Conservation (phyloP, 2,329 filamentous ascomycete species). For the Hypomyces perniciosus region DNA sequence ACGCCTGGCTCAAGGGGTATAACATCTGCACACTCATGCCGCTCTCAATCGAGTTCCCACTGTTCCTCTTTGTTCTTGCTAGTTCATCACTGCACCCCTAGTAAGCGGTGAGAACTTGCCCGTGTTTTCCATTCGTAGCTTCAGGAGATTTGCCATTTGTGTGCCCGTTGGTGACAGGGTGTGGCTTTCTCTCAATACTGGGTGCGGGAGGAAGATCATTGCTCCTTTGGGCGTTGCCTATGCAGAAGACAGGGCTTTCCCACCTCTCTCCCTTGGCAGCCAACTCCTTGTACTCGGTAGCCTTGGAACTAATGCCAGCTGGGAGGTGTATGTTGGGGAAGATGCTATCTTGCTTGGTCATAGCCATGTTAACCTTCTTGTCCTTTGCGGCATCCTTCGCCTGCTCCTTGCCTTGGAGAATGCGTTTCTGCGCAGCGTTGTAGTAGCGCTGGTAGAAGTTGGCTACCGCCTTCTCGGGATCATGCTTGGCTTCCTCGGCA, state of each 20-base stretch:
- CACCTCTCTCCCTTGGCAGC: constrained; percentile 85
- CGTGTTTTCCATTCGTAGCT: constrained; percentile 10
- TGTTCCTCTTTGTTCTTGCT: constrained; percentile 1
- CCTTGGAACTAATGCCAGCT: constrained; percentile 80
- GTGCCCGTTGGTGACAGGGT: constrained; percentile 13
- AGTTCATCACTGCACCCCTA: constrained; percentile 15
- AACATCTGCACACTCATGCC: constrained; percentile 8
- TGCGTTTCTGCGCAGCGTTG: constrained; percentile 64
- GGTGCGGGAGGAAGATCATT: constrained; percentile 61
- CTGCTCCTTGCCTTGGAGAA: constrained; percentile 74
- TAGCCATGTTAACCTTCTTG: constrained; percentile 56
- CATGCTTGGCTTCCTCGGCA: constrained; percentile 45
- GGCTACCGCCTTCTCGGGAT: constrained; percentile 61
- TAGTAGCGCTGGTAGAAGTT: constrained; percentile 87
- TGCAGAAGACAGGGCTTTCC: constrained; percentile 90
- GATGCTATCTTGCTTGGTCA: constrained; percentile 72
- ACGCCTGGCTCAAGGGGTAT: constrained; percentile 15
- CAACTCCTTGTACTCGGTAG: constrained; percentile 86
- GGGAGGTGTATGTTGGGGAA: constrained; percentile 85
- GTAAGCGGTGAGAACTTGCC: constrained; percentile 13
- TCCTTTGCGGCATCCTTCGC: constrained; percentile 54
- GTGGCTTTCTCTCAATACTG: constrained; percentile 42
- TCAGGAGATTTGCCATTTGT: constrained; percentile 3
- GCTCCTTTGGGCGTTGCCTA: constrained; percentile 71
- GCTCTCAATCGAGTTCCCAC: constrained; percentile 1